A percentile compares a stretch with the other conserved stretches of the same genome.
Evolutionary conservation across 495 filamentous ascomycete species (phyloP).

Genomic region (Penicillium bialowiezense): DNA sequence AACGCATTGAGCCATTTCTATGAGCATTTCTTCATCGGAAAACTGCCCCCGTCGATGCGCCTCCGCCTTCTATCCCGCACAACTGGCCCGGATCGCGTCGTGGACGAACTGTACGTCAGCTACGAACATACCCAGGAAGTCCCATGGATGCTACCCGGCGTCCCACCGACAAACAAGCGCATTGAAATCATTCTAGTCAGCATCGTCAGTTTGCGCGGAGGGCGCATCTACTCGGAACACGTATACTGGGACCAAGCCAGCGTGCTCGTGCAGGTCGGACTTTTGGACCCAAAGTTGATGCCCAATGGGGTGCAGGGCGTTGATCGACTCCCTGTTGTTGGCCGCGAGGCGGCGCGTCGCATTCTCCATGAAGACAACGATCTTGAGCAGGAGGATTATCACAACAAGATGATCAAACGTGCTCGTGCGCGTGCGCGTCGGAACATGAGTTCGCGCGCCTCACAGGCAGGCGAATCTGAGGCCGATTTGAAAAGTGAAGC

Average conservation of each 20-base stretch:
- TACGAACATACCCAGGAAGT: conserved; percentile 73
- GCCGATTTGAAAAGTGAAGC: conserved; percentile 25
- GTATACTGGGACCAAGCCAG: conserved; percentile 87
- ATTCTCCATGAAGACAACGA: conserved; percentile 58
- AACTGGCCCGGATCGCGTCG: conserved; percentile 56
- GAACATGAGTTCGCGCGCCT: conserved; percentile 7
- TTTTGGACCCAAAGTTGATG: conserved; percentile 64
- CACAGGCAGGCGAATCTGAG: conserved; percentile 22
- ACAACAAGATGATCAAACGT: conserved; percentile 39
- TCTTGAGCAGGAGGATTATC: conserved; percentile 36
- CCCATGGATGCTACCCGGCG: conserved; percentile 78
- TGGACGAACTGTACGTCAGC: conserved; percentile 54
- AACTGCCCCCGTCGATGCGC: conserved; percentile 62
- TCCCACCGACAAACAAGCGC: conserved; percentile 65
- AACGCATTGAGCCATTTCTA: conserved; percentile 70
- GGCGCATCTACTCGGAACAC: conserved; percentile 76
- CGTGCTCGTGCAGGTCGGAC: conserved; percentile 71
- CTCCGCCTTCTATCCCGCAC: conserved; percentile 74
- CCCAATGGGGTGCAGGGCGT: conserved; percentile 45
- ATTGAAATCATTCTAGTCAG: conserved; percentile 72
- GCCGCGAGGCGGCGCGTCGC: conserved; percentile 62
- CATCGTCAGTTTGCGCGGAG: conserved; percentile 72
- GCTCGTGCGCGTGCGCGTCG: conserved; percentile 21
- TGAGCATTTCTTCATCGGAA: conserved; percentile 67
- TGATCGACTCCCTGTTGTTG: conserved; percentile 69